Evolutionary conservation across 1,139 yeast genomes (phyloP).

Genomic region (Pichia sorboxylosa): DNA sequence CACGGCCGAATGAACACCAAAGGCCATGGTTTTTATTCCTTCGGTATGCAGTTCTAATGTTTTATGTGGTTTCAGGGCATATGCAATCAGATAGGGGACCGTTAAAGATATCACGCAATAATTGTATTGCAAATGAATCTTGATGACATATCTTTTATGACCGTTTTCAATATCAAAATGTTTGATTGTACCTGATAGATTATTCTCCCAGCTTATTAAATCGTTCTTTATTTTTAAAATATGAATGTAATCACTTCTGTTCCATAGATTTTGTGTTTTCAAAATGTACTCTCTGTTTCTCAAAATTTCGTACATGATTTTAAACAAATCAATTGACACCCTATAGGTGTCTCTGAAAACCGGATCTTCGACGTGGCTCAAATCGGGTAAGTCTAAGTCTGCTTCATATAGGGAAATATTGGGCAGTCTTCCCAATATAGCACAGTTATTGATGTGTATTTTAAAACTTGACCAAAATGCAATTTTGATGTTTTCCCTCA

Average conservation of each 20-base stretch:
- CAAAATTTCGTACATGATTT: slow-evolving; percentile 21
- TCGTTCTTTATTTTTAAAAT: slow-evolving; percentile 21
- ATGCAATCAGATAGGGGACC: slow-evolving; percentile 25
- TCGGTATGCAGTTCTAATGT: slow-evolving; percentile 20
- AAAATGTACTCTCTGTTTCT: slow-evolving; percentile 21
- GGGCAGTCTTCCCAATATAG: slow-evolving; percentile 27
- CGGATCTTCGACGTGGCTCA: slow-evolving; percentile 12
- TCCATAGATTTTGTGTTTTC: slow-evolving; percentile 21
- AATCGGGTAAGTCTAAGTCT: slow-evolving; percentile 18
- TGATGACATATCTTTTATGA: slow-evolving; percentile 22
- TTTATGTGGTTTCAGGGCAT: slow-evolving; percentile 17
- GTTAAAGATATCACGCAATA: slow-evolving; percentile 23
- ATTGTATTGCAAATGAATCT: slow-evolving; percentile 23
- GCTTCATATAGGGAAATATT: slow-evolving; percentile 24
- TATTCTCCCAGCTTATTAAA: slow-evolving; percentile 18
- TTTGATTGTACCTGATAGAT: slow-evolving; percentile 9
- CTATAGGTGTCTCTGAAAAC: slow-evolving; percentile 19
- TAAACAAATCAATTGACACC: slow-evolving; percentile 20
- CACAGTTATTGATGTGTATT: slow-evolving; percentile 22
- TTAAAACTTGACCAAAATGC: slow-evolving; percentile 26
- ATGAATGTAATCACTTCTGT: slow-evolving; percentile 22
- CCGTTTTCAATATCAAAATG: slow-evolving; percentile 11
- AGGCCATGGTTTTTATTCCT: slow-evolving; percentile 21
- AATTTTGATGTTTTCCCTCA: slow-evolving; percentile 18
- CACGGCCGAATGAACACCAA: slow-evolving; percentile 24